A percentile compares a stretch with the other conserved stretches of the same genome.
Conservation (phyloP, 208 protist species). For the Endotrypanum monterogeii region DNA sequence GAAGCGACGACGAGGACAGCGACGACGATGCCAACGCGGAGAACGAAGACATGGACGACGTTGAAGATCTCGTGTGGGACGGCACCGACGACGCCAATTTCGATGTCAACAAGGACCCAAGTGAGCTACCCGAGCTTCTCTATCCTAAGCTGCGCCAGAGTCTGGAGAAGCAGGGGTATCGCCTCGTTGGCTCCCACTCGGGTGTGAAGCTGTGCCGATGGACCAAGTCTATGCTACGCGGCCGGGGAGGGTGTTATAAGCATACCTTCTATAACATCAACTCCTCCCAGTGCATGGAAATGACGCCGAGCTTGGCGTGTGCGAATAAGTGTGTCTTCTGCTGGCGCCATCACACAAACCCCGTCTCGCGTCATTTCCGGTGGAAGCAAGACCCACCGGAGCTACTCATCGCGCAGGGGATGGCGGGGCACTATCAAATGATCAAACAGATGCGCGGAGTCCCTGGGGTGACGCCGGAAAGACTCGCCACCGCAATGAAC, state of each 20-base stretch:
- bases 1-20: conserved; percentile 20
- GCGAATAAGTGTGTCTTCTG: conserved; percentile 98
- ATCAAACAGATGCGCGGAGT: conserved; percentile 92
- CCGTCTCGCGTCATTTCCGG: conserved; percentile 84
- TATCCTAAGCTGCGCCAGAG: conserved; percentile 85
- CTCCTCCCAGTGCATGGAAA: conserved; percentile 97
- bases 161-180: conserved; percentile 96
- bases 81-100: conserved; percentile 41
- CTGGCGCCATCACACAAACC: conserved; percentile 96
- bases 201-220: conserved; percentile 98
- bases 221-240: conserved; percentile 97
- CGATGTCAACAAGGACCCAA: conserved; percentile 28
- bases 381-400: conserved; percentile 93
- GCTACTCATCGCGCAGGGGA: conserved; percentile 71
- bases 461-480: conserved; percentile 89
- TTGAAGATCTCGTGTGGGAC: conserved; percentile 71
- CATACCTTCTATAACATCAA: conserved; percentile 98
- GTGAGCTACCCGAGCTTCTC: conserved; percentile 79
- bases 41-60: conserved; percentile 49
- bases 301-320: conserved; percentile 95
- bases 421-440: conserved; percentile 84
- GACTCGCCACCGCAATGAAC: conserved; percentile 80
- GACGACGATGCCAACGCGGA: conserved; percentile 31
- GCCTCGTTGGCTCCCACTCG: conserved; percentile 93
- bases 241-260: conserved; percentile 97